Evolutionary conservation across 116 monocot genomes (phyloP).

Genomic region (Phalaenopsis hybrid): DNA sequence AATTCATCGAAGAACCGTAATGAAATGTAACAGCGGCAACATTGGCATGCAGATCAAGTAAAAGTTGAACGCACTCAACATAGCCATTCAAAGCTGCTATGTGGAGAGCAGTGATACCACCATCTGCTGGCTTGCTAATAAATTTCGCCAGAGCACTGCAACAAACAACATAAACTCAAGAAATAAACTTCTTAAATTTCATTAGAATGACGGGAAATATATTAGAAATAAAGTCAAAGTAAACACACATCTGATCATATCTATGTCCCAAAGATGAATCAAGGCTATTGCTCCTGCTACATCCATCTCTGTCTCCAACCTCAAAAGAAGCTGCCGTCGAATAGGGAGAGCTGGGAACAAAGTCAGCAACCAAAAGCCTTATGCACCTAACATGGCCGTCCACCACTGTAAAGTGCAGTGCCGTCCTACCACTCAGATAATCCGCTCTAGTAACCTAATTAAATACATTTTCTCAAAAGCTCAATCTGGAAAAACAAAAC

Average conservation of each 20-base stretch:
- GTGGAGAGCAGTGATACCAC: constrained; percentile 88
- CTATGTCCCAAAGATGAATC: constrained; percentile 21
- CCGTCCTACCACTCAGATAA: constrained; percentile 84
- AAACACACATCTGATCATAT: constrained; percentile 35
- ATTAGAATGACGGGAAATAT: not conserved
- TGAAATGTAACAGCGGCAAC: constrained; percentile 70
- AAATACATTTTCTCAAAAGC: not conserved
- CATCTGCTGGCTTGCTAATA: constrained; percentile 85
- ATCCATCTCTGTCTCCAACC: constrained; percentile 3
- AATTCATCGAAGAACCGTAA: constrained; percentile 73
- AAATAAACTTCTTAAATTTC: not conserved
- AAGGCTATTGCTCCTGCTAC: constrained; percentile 20
- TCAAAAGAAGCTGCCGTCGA: constrained; percentile 12
- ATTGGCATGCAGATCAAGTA: constrained; percentile 85
- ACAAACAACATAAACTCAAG: not conserved
- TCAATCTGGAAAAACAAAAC: not conserved
- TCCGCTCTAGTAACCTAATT: constrained; percentile 76
- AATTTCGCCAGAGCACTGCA: constrained; percentile 65
- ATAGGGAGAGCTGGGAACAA: constrained; percentile 54
- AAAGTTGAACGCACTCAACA: constrained; percentile 81
- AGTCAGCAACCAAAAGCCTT: constrained; percentile 77
- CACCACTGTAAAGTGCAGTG: constrained; percentile 82
- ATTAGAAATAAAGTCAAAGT: not conserved
- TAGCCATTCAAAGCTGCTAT: constrained; percentile 83
- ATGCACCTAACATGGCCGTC: constrained; percentile 77